Base-by-base conservation (phyloP, 2,329 filamentous ascomycete genomes). In the Gaeumannomyces tritici region DNA sequence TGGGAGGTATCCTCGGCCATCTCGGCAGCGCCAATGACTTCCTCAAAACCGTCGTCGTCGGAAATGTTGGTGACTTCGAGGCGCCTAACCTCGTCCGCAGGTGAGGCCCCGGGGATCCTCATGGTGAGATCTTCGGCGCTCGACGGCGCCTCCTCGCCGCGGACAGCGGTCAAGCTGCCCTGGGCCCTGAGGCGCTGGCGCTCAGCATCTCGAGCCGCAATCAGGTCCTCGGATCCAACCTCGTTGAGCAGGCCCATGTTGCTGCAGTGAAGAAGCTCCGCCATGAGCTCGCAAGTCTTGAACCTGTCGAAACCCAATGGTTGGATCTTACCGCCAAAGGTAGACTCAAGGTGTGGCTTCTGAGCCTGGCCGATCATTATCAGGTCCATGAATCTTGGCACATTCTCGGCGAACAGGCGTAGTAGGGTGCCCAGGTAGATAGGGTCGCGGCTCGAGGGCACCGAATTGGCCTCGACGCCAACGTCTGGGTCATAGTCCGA, bases 261-360 rank as follows among this genome's bases (percentile, higher is more conserved):
- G 73, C 93, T 98, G 76, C 95, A 99, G 74, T 99, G 95, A 54
- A 99, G 78, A 57, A 99, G 80, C 75, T 99, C 95, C 1, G 95
- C 95, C 95, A 99, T 98, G 64, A 99, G 81, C 75, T 99, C 95
- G 74, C 95, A 99, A 0, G 95, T 98, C 80, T 99, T 99, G 80
- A 99, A 99, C 26, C 95, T 84, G 75, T 99, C 95, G 71, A 99
- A 99, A 2, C 95, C 95, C 12, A 99, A 82, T 4, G 95, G 93
- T 74, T 98, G 92, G 61, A 99, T 93, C 73, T 89, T 90, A 57
- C 88, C 85, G 61, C 93, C 93, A 79, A 96, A 99, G 0, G 95
- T 95, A 3, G 92, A 93, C 68, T 87, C 89, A 51, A 97, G 79
- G 63, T 88, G 86, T 57, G 88, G 85, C 71, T 89, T 88, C 69